Conservation (phyloP, 345 rosid species). For the Noccaea caerulescens region DNA sequence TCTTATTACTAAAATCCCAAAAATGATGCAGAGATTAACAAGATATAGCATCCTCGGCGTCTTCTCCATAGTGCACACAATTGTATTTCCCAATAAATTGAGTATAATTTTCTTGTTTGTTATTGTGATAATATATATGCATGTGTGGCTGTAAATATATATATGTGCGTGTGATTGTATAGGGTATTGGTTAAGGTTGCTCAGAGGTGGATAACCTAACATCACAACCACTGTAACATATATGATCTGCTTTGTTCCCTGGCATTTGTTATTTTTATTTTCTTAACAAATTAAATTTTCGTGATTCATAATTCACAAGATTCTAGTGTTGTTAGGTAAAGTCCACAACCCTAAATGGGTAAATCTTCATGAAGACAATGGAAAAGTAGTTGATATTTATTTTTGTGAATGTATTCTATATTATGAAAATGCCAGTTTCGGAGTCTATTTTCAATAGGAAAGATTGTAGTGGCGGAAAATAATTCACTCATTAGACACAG, state of each 20-base stretch:
- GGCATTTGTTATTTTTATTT: neutral
- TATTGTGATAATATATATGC: constrained; percentile 14
- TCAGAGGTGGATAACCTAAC: constrained; percentile 52
- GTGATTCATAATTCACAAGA: constrained; percentile 34
- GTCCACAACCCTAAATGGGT: constrained; percentile 29
- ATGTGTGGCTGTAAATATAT: constrained; percentile 9
- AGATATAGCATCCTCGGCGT: constrained; percentile 40
- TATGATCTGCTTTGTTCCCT: constrained; percentile 32
- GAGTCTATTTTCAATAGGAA: neutral
- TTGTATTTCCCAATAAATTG: neutral
- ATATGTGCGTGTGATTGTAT: constrained; percentile 5
- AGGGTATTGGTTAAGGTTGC: constrained; percentile 34
- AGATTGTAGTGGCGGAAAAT: neutral
- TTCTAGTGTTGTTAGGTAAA: constrained; percentile 35
- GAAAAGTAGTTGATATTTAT: neutral
- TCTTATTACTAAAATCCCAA: constrained; percentile 34
- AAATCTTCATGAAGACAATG: constrained; percentile 20
- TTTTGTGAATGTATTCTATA: neutral
- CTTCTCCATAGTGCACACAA: constrained; percentile 29
- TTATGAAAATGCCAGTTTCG: neutral
- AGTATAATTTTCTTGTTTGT: neutral
- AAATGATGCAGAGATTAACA: constrained; percentile 37
- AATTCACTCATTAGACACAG: neutral
- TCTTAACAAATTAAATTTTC: constrained; percentile 21
- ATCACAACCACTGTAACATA: constrained; percentile 37